Base-by-base conservation (phyloP, 139 green algal species). In the Zygnema circumcarinatum region DNA sequence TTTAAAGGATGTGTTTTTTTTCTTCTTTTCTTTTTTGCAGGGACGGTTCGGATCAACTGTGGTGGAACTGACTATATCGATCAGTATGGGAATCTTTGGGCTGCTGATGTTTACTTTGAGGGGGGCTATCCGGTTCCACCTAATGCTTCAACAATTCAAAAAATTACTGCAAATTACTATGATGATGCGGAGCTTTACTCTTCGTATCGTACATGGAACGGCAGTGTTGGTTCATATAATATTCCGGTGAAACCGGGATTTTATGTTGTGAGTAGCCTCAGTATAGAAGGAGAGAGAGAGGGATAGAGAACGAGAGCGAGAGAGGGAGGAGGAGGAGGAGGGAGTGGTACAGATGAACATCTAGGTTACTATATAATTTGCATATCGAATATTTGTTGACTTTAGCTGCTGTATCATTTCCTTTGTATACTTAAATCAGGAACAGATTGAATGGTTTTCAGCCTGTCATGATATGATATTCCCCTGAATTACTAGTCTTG, bases 1-100 rank as follows among this genome's bases (percentile, higher is more conserved):
- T n/a, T n/a, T n/a, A n/a, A n/a, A n/a, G n/a, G n/a, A n/a, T n/a
- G n/a, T n/a, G n/a, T n/a, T n/a, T n/a, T n/a, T n/a, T n/a, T n/a
- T n/a, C n/a, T n/a, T n/a, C n/a, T n/a, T n/a, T 62, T 62, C 16
- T 62, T 62, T 62, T 62, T 62, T 16, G 7, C 69, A 78, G 69
- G 69, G 35, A 41, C 69, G 35, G 16, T 78, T 41, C 69, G 69
- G 69, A 78, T 78, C 7, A 78, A 78, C 16, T 78, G 69, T 20
- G 69, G 69, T 39, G 69, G 69, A 39, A 39, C 7, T 22, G 69
- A 78, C 7, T 78, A 38, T 16, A 78, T 16, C 11, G 69, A 78
- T 16, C 69, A 39, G 11, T 39, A 39, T 41, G 69, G 69, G 11
- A 78, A 78, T 41, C 69, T 78, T 25, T 78, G 69, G 69, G 16